Base-by-base conservation (phyloP, 2,329 filamentous ascomycete species). In the Helminthosporium solani region DNA sequence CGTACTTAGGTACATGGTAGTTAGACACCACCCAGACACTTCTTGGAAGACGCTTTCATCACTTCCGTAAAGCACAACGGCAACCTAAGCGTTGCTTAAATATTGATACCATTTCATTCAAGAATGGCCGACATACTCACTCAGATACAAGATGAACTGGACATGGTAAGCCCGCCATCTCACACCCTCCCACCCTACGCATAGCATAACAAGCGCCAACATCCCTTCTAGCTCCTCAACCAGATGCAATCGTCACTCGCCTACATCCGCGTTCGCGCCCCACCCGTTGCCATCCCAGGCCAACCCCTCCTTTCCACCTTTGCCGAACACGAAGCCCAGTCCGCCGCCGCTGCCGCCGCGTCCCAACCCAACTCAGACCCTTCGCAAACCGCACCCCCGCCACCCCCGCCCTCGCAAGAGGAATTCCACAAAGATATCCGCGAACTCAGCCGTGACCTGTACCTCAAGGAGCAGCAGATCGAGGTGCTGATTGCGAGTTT, bases 111-210 rank as follows among this genome's bases (percentile, higher is more conserved):
- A n/a, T n/a, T n/a, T n/a, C n/a, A n/a, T n/a, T n/a, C 23, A 42
- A 64, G 33, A 46, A 90, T 90, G 84, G 80, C 80, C 21, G 89
- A 95, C 66, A 78, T 86, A 52, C 78, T 95, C 47, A 92, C 89
- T 1, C 88, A 94, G 69, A 77, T 94, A 47, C 89, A 95, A 71
- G 88, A 94, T 74, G 85, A 87, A 70, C 82, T 92, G 50, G 88
- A 94, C 63, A 84, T 90, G 78, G 88, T 88, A 73, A 27, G 70
- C 37, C 11, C 12, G 12, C 25, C 38, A 35, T 20, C 16, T 18
- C 21, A 31, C 28, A 25, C 19, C 31, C 21, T 18, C 16, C 23
- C 23, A 37, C 35, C 34, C 16, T 34, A n/a, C 37, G 18, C 27
- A 14, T 9, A 8, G 20, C 23, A 38, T 31, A 31, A 42, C 12